Base-by-base conservation (phyloP, 108 stramenopile species). In the Bacterosira constricta region DNA sequence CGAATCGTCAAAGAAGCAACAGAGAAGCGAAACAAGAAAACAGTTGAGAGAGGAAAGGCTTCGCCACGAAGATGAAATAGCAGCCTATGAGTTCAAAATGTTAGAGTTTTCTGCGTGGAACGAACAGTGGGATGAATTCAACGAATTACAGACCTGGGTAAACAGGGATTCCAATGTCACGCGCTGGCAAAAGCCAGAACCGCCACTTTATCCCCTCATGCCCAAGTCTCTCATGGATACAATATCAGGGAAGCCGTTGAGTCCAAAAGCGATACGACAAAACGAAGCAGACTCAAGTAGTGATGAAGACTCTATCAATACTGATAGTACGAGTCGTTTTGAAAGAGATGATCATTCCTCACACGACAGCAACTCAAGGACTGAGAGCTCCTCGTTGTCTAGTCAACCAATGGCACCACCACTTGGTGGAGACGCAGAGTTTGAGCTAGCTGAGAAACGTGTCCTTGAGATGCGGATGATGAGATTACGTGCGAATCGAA, bases 61-160 rank as follows among this genome's bases (percentile, higher is more conserved):
- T 0, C 13, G 31, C 31, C 79, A 73, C 61, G 77, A 79, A 21
- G 61, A 73, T 37, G 46, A 56, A 11, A 21, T 79, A 29, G 72
- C 72, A 4, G 29, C 18, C n/a, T 69, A 66, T 51, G 56, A 83
- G 39, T 64, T 47, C 32, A 44, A 73, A 54, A 49, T 37, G 38
- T 34, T 69, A 25, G 67, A 77, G 77, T 29, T 60, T 34, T 17
- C 34, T 20, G 51, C 45, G 23, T 83, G 78, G 61, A 27, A 69
- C 1, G 67, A 74, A 57, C 6, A 52, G 21, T 83, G 78, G 66
- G 82, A 83, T 58, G 65, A 82, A 32, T 83, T 66, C 54, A 83
- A 75, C 39, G 77, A 83, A 25, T 18, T 79, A 2, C 57, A 54
- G 0, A 42, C 68, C 0, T 83, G 77, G 77, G 67, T 83, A 6